Evolutionary conservation across 1,284 basidiomycete species (phyloP), one percentile per base, ranked within the genome.

Genomic region (Pseudomicrostroma phylloplanum): DNA sequence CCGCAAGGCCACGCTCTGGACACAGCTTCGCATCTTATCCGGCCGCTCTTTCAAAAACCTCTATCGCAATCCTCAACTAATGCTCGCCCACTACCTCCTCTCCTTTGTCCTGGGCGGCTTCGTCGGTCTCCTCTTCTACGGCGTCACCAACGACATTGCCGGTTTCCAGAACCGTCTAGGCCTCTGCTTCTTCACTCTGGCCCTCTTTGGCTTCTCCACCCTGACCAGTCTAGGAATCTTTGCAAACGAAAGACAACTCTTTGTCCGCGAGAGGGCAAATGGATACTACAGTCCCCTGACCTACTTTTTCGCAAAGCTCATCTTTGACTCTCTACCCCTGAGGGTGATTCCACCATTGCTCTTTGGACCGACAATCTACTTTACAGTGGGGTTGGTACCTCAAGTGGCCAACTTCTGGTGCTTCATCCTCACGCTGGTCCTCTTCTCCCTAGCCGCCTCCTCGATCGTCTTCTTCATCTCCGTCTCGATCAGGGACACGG

Each of bases 1-100:
- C 76, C 88, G 89, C 80, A 85, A 91, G 63, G 94, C 92, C 2
- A 88, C 85, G 65, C 91, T 88, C 84, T 84, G 84, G 62, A 92
- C 89, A 21, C 94, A 98, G 81, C 96, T 98, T 79, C 85, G 85
- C 76, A 92, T 97, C 65, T 80, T 98, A 70, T 93, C 90, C 73
- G 92, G 92, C 23, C 81, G 94, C 62, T 92, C 93, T n/a, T 98
- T 97, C 84, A 97, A 97, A 85, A 97, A 97, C 77, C 80, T 97
- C 63, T 79, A 74, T 65, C 86, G 94, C 42, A 92, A 98, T 76
- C 93, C 94, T 0, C 88, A 92, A 62, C 81, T 97, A 60, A 85
- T 98, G 83, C 84, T 87, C 11, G 88, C 92, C 2, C 94, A 98
- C 81, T 98, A 97, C 80, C 77, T 87, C 30, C 87, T 91, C 15